phyloP scores from a whole-genome alignment of 768 basidiomycete genomes.

The Lentinula lateritia region DNA sequence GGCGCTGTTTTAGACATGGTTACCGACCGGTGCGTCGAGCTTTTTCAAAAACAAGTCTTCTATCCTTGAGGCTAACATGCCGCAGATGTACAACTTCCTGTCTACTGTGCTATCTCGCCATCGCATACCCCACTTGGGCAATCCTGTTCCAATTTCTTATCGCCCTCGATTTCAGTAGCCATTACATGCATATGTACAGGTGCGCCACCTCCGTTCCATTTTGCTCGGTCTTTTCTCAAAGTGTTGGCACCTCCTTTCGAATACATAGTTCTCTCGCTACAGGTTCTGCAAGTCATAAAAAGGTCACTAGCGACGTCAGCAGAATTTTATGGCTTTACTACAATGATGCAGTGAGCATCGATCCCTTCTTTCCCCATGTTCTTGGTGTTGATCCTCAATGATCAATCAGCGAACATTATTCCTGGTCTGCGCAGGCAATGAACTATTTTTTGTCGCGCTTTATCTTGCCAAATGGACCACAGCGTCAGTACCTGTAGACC shows the following conservation, averaged over 20 bases:
- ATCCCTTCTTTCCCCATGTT: not conserved
- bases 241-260: not conserved
- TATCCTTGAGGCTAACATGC: not conserved
- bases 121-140: constrained; percentile 82
- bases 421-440: constrained; percentile 91
- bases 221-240: constrained; percentile 10
- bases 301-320: constrained; percentile 89
- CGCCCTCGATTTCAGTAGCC: constrained; percentile 93
- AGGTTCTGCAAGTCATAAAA: constrained; percentile 89
- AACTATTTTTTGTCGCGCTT: constrained; percentile 90
- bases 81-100: constrained; percentile 92
- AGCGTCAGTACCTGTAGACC: constrained; percentile 54
- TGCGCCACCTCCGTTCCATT: constrained; percentile 26
- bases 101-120: constrained; percentile 88
- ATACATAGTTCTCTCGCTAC: constrained; percentile 80
- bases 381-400: not conserved
- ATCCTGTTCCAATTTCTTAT: constrained; percentile 92
- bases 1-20: constrained; percentile 99
- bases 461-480: constrained; percentile 88
- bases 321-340: constrained; percentile 91
- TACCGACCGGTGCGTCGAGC: constrained; percentile 78
- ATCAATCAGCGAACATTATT: constrained; percentile 71
- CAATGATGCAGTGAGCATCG: constrained; percentile 72
- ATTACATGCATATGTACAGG: constrained; percentile 99
- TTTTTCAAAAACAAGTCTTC: not conserved